A percentile compares a stretch with the other conserved stretches of the same genome.
phyloP scores from a whole-genome alignment of 2,329 filamentous ascomycete genomes.

The Annulohypoxylon truncatum region DNA sequence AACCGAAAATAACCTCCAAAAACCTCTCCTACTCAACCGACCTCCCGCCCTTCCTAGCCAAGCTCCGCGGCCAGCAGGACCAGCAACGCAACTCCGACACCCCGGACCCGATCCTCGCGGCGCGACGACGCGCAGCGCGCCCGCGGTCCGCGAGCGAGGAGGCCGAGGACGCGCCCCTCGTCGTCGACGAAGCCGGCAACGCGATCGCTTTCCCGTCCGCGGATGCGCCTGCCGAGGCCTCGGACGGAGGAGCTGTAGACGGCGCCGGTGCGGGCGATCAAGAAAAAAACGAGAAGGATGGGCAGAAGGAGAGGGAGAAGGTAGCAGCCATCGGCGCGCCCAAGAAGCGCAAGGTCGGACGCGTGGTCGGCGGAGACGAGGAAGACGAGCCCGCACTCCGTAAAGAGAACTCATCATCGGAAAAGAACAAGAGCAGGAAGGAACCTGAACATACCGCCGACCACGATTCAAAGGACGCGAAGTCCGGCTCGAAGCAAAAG shows the following conservation, averaged over 20 bases:
- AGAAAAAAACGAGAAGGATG: constrained; percentile 34
- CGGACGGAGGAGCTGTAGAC: constrained; percentile 49
- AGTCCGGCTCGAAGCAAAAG: constrained; percentile 51
- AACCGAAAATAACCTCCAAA: constrained; percentile 73
- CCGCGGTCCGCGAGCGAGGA: constrained; percentile 73
- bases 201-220: constrained; percentile 61
- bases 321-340: constrained; percentile 54
- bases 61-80: constrained; percentile 65
- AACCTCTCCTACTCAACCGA: constrained; percentile 73
- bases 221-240: constrained; percentile 31
- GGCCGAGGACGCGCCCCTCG: constrained; percentile 80
- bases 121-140: constrained; percentile 58
- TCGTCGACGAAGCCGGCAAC: constrained; percentile 79
- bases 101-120: constrained; percentile 64
- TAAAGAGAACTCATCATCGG: constrained; percentile 10
- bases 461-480: constrained; percentile 11
- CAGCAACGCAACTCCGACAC: constrained; percentile 58
- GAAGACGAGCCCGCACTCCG: constrained; percentile 44
- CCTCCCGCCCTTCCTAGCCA: constrained; percentile 70
- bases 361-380: constrained; percentile 57
- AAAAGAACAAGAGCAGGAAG: constrained; percentile 33
- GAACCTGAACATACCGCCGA: constrained; percentile 36
- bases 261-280: too few species aligned
- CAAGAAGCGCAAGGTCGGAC: constrained; percentile 68
- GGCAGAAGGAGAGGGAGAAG: constrained; percentile 32